phyloP scores from a whole-genome alignment of 345 rosid genomes.

The Linum lewisii region DNA sequence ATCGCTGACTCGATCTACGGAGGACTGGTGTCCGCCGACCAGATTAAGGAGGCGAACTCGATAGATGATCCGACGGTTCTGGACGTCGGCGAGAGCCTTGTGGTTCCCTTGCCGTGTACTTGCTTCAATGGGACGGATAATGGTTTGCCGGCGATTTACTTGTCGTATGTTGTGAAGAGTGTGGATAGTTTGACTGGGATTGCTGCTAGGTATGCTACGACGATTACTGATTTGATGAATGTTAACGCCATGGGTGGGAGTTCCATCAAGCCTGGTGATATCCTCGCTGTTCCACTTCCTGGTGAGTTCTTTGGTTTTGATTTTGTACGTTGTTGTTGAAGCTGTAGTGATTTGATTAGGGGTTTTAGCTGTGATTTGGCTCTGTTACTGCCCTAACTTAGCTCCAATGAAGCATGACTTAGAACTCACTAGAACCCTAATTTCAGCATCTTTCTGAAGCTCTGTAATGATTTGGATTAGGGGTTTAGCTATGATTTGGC shows the following conservation, averaged over 20 bases:
- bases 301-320: conserved; percentile 27
- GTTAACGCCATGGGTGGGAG: conserved; percentile 91
- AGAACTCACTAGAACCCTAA: no score
- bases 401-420: no score
- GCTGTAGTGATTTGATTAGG: no score
- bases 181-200: conserved; percentile 63
- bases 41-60: conserved; percentile 76
- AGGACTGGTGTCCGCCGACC: conserved; percentile 82
- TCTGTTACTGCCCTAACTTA: no score
- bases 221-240: conserved; percentile 78
- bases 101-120: conserved; percentile 85
- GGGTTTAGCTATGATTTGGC: not conserved
- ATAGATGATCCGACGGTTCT: conserved; percentile 50
- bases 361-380: not conserved
- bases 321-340: conserved; percentile 32
- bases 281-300: conserved; percentile 76
- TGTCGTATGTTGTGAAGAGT: conserved; percentile 67
- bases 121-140: conserved; percentile 89
- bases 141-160: conserved; percentile 62
- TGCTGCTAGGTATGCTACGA: conserved; percentile 61
- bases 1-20: conserved; percentile 63
- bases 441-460: no score
- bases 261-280: conserved; percentile 59
- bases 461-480: no score
- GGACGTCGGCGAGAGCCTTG: conserved; percentile 65